These are phyloP conservation scores for Nemania sp. DNA, from an alignment of 2,329 filamentous ascomycete genomes.

Conservation along the genomic window DNA sequence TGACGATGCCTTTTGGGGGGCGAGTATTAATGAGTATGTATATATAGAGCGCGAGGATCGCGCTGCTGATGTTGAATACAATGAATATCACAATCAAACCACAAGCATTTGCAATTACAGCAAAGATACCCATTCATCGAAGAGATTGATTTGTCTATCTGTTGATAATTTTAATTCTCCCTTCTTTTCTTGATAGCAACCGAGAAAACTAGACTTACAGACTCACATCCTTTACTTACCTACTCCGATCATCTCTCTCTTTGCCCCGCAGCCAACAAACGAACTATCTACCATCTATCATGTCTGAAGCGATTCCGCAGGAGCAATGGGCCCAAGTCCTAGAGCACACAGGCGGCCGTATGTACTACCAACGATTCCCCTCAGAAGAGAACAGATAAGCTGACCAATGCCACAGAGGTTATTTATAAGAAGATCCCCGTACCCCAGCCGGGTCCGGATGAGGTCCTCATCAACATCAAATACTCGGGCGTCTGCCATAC, in stretches of 20 bases:
- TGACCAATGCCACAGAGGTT: constrained; percentile 51
- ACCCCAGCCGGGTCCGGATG: constrained; percentile 78
- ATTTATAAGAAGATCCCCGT: constrained; percentile 84
- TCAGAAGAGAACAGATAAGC: neutral
- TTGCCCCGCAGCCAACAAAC: too few relatives aligned
- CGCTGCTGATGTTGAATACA: neutral
- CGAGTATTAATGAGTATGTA: neutral
- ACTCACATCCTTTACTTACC: too few relatives aligned
- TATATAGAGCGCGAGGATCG: constrained; percentile 13
- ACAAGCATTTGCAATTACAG: constrained; percentile 10
- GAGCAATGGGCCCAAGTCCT: constrained; percentile 93
- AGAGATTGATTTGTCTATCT: neutral
- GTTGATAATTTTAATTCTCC: neutral
- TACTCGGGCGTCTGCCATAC: constrained; percentile 92
- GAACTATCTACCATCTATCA: neutral
- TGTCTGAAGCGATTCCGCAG: constrained; percentile 63
- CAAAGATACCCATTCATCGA: neutral
- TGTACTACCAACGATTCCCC: constrained; percentile 41
- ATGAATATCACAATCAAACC: neutral
- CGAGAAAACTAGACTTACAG: too few relatives aligned
- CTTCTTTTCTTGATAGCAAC: neutral
- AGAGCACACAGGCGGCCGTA: constrained; percentile 76
- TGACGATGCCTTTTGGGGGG: too few relatives aligned
- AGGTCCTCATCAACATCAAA: constrained; percentile 90
- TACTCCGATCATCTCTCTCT: too few relatives aligned